These are phyloP conservation scores for Graphilbum ipis-grandicollis DNA, from an alignment of 2,329 filamentous ascomycete species.

Conservation along the genomic window DNA sequence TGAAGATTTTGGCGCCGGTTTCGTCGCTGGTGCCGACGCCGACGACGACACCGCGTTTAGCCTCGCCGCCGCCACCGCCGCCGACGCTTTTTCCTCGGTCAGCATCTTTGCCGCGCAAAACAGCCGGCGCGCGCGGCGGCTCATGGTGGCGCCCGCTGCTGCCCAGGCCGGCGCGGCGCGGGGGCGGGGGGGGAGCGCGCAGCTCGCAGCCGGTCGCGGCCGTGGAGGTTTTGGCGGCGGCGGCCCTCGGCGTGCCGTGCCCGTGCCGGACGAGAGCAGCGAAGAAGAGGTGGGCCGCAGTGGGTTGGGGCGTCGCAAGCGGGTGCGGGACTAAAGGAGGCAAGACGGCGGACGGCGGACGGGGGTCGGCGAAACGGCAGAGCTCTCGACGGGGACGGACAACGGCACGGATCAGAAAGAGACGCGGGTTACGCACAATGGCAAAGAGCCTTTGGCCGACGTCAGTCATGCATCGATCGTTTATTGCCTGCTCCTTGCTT, in stretches of 20 bases:
- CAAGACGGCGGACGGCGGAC: neutral
- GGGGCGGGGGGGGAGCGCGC: neutral
- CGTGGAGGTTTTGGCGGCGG: neutral
- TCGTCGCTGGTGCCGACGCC: neutral
- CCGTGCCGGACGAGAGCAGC: slow-evolving; percentile 8
- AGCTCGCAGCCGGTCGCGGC: neutral
- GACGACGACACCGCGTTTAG: neutral
- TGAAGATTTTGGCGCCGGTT: neutral
- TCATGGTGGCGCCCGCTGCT: slow-evolving; percentile 1
- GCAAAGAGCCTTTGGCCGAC: too few species aligned
- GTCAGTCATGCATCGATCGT: too few species aligned
- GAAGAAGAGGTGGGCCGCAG: slow-evolving; percentile 16
- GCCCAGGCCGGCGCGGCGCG: neutral
- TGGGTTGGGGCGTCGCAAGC: slow-evolving; percentile 10
- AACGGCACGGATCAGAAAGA: too few species aligned
- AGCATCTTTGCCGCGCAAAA: neutral
- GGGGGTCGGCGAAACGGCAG: neutral
- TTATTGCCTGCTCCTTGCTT: too few species aligned
- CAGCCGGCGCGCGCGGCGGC: slow-evolving; percentile 1
- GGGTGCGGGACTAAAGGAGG: slow-evolving; percentile 1
- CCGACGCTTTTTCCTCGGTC: neutral
- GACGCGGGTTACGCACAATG: too few species aligned
- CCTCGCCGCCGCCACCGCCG: neutral
- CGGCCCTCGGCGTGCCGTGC: too few species aligned
- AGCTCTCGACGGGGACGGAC: too few species aligned